Evolutionary conservation across 192 early-diverging fungal species (phyloP).

Genomic region (Podochytrium sp.): DNA sequence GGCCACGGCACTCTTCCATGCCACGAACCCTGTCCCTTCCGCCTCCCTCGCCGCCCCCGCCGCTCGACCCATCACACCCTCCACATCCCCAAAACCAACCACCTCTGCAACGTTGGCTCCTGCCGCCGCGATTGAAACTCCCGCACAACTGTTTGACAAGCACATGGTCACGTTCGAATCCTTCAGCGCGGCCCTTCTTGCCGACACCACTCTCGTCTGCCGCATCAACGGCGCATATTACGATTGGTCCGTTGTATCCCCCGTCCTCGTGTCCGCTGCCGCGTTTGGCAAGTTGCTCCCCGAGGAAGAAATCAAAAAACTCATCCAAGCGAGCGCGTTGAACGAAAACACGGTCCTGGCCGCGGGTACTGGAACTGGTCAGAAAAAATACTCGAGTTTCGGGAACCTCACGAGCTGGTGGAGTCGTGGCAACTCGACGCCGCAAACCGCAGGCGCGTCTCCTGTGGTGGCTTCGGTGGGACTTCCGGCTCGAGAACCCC

Average conservation of each 20-base stretch:
- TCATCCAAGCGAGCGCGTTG: conserved; percentile 1
- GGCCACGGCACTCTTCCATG: not conserved
- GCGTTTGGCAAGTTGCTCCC: conserved; percentile 62
- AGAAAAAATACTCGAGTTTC: conserved; percentile 23
- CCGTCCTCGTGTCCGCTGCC: conserved; percentile 61
- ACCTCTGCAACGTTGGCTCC: not conserved
- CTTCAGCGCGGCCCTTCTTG: conserved; percentile 52
- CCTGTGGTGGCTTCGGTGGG: not conserved
- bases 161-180: conserved; percentile 58
- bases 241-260: conserved; percentile 62
- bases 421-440: conserved; percentile 20
- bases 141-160: conserved; percentile 51
- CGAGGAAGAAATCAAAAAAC: conserved; percentile 23
- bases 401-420: conserved; percentile 41
- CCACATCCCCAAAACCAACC: not conserved
- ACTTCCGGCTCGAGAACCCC: not conserved
- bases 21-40: not conserved
- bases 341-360: not conserved
- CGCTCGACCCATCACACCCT: not conserved
- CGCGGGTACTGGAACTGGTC: not conserved
- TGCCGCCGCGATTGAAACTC: conserved; percentile 22
- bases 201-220: conserved; percentile 57
- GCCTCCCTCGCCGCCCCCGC: not conserved
- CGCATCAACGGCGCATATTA: conserved; percentile 66
- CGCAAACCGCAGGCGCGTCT: not conserved